Percentiles rank a stretch among this genome's conserved stretches.
Conservation (phyloP, 495 filamentous ascomycete species). For the Aspergillus panamensis region DNA sequence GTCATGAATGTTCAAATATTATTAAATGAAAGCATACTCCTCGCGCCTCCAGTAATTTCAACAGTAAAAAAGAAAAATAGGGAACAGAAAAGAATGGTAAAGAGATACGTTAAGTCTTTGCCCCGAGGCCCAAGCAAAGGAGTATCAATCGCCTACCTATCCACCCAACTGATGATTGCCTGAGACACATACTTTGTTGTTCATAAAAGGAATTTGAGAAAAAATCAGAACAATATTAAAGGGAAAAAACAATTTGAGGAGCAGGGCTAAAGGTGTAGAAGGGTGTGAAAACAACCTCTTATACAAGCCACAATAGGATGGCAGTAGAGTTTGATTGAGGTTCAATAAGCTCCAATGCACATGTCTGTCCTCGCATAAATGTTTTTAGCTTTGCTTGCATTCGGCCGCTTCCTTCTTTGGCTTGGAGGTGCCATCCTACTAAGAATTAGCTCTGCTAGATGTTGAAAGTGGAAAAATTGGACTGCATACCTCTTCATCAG, state of each 20-base stretch:
- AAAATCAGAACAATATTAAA: constrained; percentile 28
- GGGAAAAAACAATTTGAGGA: constrained; percentile 28
- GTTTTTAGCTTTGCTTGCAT: constrained; percentile 93
- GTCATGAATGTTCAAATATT: constrained; percentile 8
- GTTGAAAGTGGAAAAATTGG: constrained; percentile 2
- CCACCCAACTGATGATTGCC: constrained; percentile 7
- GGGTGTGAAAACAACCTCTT: not conserved
- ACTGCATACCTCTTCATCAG: constrained; percentile 83
- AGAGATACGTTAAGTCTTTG: constrained; percentile 5
- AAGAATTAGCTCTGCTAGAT: constrained; percentile 25
- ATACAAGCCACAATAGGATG: not conserved
- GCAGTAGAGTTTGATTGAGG: not conserved
- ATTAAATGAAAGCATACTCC: constrained; percentile 26
- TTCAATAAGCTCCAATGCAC: not conserved
- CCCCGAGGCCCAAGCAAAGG: not conserved
- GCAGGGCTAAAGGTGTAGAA: constrained; percentile 7
- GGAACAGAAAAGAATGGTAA: not conserved
- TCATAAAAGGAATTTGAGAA: constrained; percentile 22
- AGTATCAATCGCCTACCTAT: not conserved
- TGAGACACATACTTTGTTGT: constrained; percentile 29
- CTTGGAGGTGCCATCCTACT: constrained; percentile 88
- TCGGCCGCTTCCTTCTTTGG: constrained; percentile 98
- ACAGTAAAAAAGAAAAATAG: constrained; percentile 13
- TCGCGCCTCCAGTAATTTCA: constrained; percentile 22
- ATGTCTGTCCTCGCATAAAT: not conserved